Conservation (phyloP, 1,284 basidiomycete species). For the Cystobasidiaceae sp. region DNA sequence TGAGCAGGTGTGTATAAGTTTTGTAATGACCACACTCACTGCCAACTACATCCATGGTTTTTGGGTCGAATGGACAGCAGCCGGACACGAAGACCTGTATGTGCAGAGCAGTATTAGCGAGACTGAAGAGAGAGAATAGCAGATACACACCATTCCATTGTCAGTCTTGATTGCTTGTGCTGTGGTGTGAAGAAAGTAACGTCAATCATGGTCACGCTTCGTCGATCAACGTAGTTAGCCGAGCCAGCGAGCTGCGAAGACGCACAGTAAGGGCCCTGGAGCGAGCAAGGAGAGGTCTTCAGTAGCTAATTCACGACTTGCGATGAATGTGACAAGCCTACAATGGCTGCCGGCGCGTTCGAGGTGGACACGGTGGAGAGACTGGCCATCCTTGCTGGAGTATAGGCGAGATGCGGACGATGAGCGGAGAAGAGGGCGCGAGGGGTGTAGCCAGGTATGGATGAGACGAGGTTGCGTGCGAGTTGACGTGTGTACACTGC, state of each 20-base stretch:
- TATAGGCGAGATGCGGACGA: no score
- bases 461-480: neutral
- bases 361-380: slow-evolving; percentile 21
- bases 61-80: slow-evolving; percentile 76
- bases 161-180: slow-evolving; percentile 20
- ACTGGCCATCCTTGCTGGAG: neutral
- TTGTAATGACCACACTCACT: slow-evolving; percentile 43
- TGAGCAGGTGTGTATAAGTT: neutral
- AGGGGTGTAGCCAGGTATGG: no score
- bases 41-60: slow-evolving; percentile 63
- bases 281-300: neutral
- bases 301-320: neutral
- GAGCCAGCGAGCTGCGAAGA: neutral
- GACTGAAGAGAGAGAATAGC: no score
- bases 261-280: slow-evolving; percentile 30
- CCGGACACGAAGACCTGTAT: slow-evolving; percentile 72
- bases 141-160: neutral
- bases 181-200: slow-evolving; percentile 59
- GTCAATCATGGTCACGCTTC: neutral
- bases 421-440: neutral
- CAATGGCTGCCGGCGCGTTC: slow-evolving; percentile 27
- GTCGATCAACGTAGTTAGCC: neutral
- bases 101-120: slow-evolving; percentile 44
- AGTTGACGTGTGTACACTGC: neutral
- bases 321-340: neutral